Conservation (phyloP, 139 green algal species). For the Chlorella ohadii region DNA sequence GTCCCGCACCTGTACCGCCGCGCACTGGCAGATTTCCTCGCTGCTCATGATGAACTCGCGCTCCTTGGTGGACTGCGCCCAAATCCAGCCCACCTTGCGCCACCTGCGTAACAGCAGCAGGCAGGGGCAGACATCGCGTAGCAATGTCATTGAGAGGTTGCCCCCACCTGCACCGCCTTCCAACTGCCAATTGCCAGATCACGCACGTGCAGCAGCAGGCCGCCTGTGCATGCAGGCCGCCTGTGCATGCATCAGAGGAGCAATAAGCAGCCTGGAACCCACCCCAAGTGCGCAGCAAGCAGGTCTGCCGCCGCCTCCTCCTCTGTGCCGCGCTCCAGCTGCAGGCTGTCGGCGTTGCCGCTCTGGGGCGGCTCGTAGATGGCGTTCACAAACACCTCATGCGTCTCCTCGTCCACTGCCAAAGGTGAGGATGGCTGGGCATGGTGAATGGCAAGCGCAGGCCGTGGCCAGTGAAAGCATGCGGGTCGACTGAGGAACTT, state of each 20-base stretch:
- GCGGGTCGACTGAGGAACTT: no score
- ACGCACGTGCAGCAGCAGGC: no score
- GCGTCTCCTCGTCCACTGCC: conserved; percentile 71
- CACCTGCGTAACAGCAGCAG: conserved; percentile 47
- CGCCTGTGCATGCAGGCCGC: no score
- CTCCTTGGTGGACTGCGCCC: conserved; percentile 82
- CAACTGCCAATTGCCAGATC: no score
- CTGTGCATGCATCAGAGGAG: no score
- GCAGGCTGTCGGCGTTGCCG: conserved; percentile 59
- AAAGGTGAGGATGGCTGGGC: neutral
- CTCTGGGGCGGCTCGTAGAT: conserved; percentile 96
- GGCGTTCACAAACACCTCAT: conserved; percentile 74
- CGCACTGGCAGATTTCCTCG: conserved; percentile 84
- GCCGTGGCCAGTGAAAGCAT: no score
- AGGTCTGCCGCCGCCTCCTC: conserved; percentile 73
- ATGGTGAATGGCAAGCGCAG: no score
- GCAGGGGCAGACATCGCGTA: no score
- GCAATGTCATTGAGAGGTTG: no score
- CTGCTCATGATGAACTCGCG: conserved; percentile 89
- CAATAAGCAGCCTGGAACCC: neutral
- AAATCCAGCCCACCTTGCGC: conserved; percentile 91
- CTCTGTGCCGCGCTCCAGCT: conserved; percentile 62
- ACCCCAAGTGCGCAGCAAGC: conserved; percentile 73
- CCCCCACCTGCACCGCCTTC: no score
- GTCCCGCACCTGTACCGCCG: conserved; percentile 69